Evolutionary conservation across 345 rosid genomes (phyloP).

Genomic region (Pistacia vera): DNA sequence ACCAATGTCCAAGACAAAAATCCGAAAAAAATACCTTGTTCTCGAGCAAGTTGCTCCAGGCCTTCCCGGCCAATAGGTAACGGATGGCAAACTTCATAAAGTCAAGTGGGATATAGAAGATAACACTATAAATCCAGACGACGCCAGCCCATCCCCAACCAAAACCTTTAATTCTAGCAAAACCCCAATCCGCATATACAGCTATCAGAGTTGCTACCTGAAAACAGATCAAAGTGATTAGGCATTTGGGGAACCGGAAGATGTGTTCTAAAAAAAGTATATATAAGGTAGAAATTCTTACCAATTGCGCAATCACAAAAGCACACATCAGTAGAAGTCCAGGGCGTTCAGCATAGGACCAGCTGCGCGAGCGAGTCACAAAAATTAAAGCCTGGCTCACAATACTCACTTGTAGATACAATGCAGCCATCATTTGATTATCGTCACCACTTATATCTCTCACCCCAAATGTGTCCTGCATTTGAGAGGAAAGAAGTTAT

Average conservation of each 20-base stretch:
- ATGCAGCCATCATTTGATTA: slow-evolving; percentile 74
- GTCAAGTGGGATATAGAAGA: slow-evolving; percentile 81
- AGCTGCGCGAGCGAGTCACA: slow-evolving; percentile 91
- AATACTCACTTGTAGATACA: slow-evolving; percentile 95
- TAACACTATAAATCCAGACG: slow-evolving; percentile 80
- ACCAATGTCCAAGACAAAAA: background rate
- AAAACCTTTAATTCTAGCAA: slow-evolving; percentile 73
- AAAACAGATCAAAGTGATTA: slow-evolving; percentile 6
- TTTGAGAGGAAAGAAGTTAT: background rate
- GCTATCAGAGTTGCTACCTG: slow-evolving; percentile 82
- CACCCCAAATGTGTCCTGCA: slow-evolving; percentile 69
- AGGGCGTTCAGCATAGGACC: slow-evolving; percentile 84
- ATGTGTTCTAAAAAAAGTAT: background rate
- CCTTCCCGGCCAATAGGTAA: slow-evolving; percentile 77
- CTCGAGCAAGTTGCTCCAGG: slow-evolving; percentile 74
- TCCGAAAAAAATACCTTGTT: slow-evolving; percentile 67
- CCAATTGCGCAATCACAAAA: slow-evolving; percentile 69
- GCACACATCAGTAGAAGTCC: slow-evolving; percentile 61
- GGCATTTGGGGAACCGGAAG: background rate
- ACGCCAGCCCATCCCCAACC: slow-evolving; percentile 98
- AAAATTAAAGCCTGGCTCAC: slow-evolving; percentile 94
- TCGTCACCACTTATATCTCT: slow-evolving; percentile 36
- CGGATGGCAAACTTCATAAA: slow-evolving; percentile 73
- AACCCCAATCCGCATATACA: slow-evolving; percentile 67
- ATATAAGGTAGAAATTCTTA: slow-evolving; percentile 24